phyloP scores from a whole-genome alignment of 805 yeast genomes.

The Wickerhamomyces silvicola region DNA sequence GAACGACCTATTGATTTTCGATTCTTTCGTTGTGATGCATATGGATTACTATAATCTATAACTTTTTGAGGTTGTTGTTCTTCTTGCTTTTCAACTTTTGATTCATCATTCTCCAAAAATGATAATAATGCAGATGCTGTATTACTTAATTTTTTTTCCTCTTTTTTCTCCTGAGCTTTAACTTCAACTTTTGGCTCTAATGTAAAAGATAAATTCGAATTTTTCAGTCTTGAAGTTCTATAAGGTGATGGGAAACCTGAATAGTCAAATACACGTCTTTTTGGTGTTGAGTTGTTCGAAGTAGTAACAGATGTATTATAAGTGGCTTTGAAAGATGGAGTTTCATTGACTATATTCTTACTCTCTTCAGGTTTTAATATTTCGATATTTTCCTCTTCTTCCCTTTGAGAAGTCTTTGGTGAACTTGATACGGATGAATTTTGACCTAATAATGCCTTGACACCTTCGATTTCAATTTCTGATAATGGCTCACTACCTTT shows the following conservation, averaged over 20 bases:
- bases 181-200: not conserved
- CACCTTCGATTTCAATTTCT: constrained; percentile 79
- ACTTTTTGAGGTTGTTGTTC: constrained; percentile 6
- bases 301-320: constrained; percentile 17
- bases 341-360: constrained; percentile 5
- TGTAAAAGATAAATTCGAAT: constrained; percentile 4
- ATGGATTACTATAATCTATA: constrained; percentile 34
- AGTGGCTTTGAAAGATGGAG: constrained; percentile 31
- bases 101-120: constrained; percentile 28
- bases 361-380: constrained; percentile 4
- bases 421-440: constrained; percentile 26
- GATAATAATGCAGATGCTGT: constrained; percentile 46
- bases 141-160: constrained; percentile 31
- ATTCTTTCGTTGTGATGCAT: constrained; percentile 21
- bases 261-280: constrained; percentile 30
- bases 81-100: constrained; percentile 5
- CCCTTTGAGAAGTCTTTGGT: constrained; percentile 6
- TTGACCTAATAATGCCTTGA: constrained; percentile 48
- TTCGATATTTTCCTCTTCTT: constrained; percentile 5
- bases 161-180: constrained; percentile 4
- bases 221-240: constrained; percentile 25
- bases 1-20: constrained; percentile 6
- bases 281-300: constrained; percentile 19
- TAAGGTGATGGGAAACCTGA: constrained; percentile 34
- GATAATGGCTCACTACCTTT: constrained; percentile 73